Percentiles rank a stretch among this genome's conserved stretches.
Evolutionary conservation across 2,329 filamentous ascomycete genomes (phyloP).

Genomic region (Fusarium sp.): DNA sequence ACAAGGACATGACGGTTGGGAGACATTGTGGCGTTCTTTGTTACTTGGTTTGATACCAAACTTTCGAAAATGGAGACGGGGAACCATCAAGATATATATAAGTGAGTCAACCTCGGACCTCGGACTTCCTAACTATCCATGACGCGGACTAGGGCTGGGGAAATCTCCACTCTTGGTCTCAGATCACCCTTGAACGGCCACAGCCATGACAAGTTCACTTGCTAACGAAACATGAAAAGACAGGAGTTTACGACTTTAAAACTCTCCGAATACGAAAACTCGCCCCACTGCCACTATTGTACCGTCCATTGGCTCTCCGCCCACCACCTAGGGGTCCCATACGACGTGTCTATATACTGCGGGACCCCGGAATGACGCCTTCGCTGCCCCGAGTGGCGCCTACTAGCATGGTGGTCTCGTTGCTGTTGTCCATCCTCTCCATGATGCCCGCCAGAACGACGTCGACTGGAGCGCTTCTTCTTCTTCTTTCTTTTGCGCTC

Average conservation of each 20-base stretch:
- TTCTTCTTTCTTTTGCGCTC: background rate
- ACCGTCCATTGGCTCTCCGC: background rate
- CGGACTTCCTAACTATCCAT: slow-evolving; percentile 28
- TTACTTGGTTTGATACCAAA: background rate
- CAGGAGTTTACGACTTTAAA: background rate
- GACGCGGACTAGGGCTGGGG: slow-evolving; percentile 13
- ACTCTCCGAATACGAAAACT: background rate
- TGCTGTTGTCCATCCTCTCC: background rate
- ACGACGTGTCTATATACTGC: background rate
- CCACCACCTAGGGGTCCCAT: background rate
- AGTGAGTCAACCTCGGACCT: slow-evolving; percentile 22
- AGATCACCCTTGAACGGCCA: background rate
- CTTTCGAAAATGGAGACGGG: background rate
- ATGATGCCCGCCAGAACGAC: background rate
- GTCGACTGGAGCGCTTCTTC: background rate
- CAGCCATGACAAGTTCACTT: background rate
- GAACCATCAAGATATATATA: background rate
- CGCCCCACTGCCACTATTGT: background rate
- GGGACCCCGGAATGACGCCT: background rate
- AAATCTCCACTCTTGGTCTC: slow-evolving; percentile 32
- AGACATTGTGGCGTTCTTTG: slow-evolving; percentile 23
- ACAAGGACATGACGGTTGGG: slow-evolving; percentile 66
- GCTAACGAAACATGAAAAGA: background rate
- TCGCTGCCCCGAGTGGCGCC: background rate
- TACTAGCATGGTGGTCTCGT: background rate